Evolutionary conservation across 2,329 filamentous ascomycete species (phyloP), one percentile per base, ranked within the genome.

Genomic region (Metarhizium humberi): DNA sequence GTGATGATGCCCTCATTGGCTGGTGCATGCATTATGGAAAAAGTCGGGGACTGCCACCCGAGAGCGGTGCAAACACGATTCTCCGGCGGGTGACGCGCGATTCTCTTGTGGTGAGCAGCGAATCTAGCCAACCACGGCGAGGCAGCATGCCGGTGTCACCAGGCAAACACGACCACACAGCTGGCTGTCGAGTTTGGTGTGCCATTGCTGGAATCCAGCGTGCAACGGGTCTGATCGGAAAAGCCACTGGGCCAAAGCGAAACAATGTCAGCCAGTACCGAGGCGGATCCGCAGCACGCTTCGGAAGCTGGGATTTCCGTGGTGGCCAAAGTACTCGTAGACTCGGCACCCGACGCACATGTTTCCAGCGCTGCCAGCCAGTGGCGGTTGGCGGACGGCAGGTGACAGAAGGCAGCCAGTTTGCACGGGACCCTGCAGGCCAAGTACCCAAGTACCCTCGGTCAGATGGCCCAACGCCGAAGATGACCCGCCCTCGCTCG

Each of bases 221-320:
- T 7, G n/a, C 7, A 30, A n/a, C 48, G 48, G 48, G 34, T 50
- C 48, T 36, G 32, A n/a, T 25, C 48, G 48, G 48, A 13, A 36
- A 46, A 46, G 42, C 36, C 40, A 30, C 32, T 45, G 38, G 34
- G 16, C 34, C 38, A 36, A 51, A 6, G 20, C 45, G 20, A 25
- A 46, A 25, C 18, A 14, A 7, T 3, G 18, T 16, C 18, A 32
- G 45, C 54, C 54, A 52, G 46, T 55, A 42, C 54, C 54, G 50
- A 55, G 50, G 50, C 54, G 43, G 45, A 45, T 47, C 45, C 50
- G n/a, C 43, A 13, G 42, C 53, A 55, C 53, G 48, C 30, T 14
- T 30, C n/a, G 18, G 36, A 48, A 25, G 18, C 32, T 34, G 32
- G 32, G 25, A 25, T 25, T 25, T 25, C 25, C 25, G 25, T 25